Percentiles rank a stretch among this genome's conserved stretches.
Conservation (phyloP, 345 rosid species). For the Hibiscus tridactylites region DNA sequence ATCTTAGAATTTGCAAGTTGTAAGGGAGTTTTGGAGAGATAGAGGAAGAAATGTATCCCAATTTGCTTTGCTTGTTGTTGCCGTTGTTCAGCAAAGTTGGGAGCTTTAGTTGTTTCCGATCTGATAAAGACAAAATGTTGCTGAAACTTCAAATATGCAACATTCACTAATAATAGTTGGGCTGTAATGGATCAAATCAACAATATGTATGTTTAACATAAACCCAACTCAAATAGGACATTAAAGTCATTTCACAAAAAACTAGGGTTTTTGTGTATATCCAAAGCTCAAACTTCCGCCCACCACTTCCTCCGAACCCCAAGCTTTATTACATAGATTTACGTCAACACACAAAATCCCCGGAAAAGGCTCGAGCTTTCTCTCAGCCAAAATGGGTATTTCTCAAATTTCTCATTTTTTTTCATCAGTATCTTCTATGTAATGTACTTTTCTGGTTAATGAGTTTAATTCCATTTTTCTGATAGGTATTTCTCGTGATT, state of each 20-base stretch:
- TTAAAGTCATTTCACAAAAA: conserved; percentile 8
- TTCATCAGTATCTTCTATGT: background rate
- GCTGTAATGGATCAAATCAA: background rate
- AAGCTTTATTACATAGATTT: background rate
- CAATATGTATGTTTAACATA: background rate
- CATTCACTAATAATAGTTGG: background rate
- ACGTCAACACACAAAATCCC: background rate
- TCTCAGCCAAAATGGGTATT: conserved; percentile 36
- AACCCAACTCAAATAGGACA: background rate
- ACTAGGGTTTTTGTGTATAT: conserved; percentile 30
- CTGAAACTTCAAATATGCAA: background rate
- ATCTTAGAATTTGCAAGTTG: background rate
- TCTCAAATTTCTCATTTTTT: background rate
- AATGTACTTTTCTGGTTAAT: background rate
- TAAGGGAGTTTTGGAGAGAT: background rate
- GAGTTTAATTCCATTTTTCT: background rate
- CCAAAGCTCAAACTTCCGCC: background rate
- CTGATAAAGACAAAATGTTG: background rate
- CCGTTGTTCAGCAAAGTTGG: background rate
- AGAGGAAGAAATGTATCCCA: background rate
- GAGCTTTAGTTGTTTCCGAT: background rate
- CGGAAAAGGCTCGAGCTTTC: conserved; percentile 1
- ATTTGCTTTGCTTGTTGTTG: background rate
- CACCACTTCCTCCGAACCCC: background rate
- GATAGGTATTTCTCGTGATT: conserved; percentile 80